Percentiles rank a stretch among this genome's conserved stretches.
Conservation (phyloP, 139 green algal species). For the Ostreobium quekettii region DNA sequence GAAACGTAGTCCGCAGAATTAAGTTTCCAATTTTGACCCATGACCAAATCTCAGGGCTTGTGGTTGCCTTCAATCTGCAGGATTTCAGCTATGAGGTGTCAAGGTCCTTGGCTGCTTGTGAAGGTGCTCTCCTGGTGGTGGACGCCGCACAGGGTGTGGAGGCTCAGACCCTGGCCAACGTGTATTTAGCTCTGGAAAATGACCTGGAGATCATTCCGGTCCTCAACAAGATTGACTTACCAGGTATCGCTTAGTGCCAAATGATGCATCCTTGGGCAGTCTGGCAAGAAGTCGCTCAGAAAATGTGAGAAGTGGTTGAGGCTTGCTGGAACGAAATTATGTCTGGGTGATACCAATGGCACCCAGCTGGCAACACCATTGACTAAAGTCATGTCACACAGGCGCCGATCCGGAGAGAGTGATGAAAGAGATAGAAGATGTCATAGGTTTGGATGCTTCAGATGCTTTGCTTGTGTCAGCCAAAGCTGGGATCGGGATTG, state of each 20-base stretch:
- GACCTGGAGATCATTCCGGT: conserved; percentile 93
- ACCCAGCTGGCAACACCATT: background rate
- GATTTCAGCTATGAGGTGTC: conserved; percentile 65
- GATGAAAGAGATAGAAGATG: conserved; percentile 88
- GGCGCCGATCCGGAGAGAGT: conserved; percentile 86
- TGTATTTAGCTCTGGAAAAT: conserved; percentile 95
- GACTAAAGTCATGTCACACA: conserved; percentile 19
- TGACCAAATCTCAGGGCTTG: background rate
- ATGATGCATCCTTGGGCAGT: too few species aligned
- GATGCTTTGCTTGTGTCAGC: conserved; percentile 25
- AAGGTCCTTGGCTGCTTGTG: conserved; percentile 86
- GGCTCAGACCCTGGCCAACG: conserved; percentile 96
- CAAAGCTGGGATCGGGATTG: conserved; percentile 70
- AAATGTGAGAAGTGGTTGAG: too few species aligned
- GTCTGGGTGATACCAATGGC: too few species aligned
- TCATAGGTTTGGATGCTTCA: conserved; percentile 79
- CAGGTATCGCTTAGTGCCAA: too few species aligned
- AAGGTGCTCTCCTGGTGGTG: conserved; percentile 94
- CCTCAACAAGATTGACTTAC: conserved; percentile 98
- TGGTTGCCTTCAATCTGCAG: background rate
- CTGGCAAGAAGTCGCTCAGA: too few species aligned
- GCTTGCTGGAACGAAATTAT: too few species aligned
- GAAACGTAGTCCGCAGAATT: too few species aligned
- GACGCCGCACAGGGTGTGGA: conserved; percentile 95
- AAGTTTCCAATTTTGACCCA: too few species aligned